Conservation (phyloP, 345 rosid species). For the Eucalyptus erythrocorys region DNA sequence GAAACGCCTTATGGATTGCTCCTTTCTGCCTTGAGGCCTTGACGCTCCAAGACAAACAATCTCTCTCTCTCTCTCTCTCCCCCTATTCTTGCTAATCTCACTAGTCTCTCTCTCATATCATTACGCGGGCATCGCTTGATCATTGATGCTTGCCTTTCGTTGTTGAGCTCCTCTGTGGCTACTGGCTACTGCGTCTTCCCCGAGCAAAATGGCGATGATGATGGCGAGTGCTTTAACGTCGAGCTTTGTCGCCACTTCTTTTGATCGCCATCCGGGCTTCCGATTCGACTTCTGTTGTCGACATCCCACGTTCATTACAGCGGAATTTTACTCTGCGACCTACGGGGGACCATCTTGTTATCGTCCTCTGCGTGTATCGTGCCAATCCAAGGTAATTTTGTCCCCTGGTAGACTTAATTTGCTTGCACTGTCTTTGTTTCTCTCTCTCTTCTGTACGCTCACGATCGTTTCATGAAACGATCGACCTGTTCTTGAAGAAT, state of each 20-base stretch:
- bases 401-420: not conserved
- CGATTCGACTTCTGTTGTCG: not conserved
- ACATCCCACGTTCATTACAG: not conserved
- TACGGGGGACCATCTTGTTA: not conserved
- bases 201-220: not conserved
- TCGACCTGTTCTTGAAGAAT: not conserved
- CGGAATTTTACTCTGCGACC: not conserved
- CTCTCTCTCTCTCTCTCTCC: no score
- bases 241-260: not conserved
- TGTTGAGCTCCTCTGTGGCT: not conserved
- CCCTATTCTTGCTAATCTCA: no score
- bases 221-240: not conserved
- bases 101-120: no score
- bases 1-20: no score
- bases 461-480: not conserved
- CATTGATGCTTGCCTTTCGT: not conserved
- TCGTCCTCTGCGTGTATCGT: conserved; percentile 9
- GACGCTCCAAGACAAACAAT: no score
- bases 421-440: not conserved
- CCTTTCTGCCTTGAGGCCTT: no score
- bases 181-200: not conserved
- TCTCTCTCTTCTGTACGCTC: not conserved
- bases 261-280: not conserved
- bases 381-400: conserved; percentile 24
- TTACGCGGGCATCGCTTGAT: not conserved